Evolutionary conservation across 495 filamentous ascomycete genomes (phyloP), one percentile per base, ranked within the genome.

Genomic region (Parmelia sp.): DNA sequence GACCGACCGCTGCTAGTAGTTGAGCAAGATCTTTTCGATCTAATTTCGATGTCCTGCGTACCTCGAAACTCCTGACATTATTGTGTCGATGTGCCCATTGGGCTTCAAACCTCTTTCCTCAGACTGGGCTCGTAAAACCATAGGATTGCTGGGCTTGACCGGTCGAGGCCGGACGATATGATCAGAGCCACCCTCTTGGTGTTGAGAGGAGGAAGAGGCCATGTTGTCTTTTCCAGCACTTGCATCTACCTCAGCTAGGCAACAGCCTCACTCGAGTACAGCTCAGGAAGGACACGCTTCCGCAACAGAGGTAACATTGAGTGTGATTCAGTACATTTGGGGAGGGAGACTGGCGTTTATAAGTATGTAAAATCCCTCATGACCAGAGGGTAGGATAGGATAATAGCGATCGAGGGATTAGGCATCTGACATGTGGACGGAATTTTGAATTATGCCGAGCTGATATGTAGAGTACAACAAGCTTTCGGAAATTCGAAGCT

Each of bases 1-100:
- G 90, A 90, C 58, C 83, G 84, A 66, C 91, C 92, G 76, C 92
- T 97, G 66, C 39, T 27, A 47, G 47, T 42, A 59, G 9, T 57
- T 66, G 57, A 58, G 67, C 67, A 36, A 68, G 47, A 31, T 69
- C 12, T 35, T 11, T 27, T 12, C 25, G 17, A 42, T 47, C 35
- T 8, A n/a, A 17, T 23, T 33, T 36, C 61, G 9, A 58, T 21
- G 3, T 25, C 15, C 29, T 39, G 59, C 29, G 51, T 51, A 67
- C 68, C 68, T 69, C 10, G 73, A 75, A 2, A 69, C 36, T 35
- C 65, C 66, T 27, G 73, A 73, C 15, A 60, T 19, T 11, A 27
- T 31, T 21, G 49, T 47, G 17, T 68, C 63, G 25, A 60, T 33
- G 12, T 56, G 36, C 1, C 45, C 64, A 58, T 66, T 67, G 45